Percentiles rank a stretch among this genome's conserved stretches.
Evolutionary conservation across 495 filamentous ascomycete species (phyloP).

Genomic region (Penicillium coffeae): DNA sequence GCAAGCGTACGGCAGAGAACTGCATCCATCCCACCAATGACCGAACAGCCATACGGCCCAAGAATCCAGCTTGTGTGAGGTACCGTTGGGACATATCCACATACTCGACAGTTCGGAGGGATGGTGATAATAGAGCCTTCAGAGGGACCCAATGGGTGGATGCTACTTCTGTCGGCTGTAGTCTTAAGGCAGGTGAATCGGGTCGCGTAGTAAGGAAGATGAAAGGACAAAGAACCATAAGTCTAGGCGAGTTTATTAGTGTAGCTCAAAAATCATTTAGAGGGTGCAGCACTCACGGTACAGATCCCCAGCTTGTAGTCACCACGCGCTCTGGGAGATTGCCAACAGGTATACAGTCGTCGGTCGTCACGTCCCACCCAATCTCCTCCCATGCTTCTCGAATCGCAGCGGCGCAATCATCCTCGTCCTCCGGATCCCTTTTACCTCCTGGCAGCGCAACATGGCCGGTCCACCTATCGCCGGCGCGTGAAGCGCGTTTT

Average conservation of each 20-base stretch:
- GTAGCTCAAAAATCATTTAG: neutral
- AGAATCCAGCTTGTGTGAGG: conserved; percentile 44
- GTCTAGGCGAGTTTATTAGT: conserved; percentile 30
- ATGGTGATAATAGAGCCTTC: conserved; percentile 58
- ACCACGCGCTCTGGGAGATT: conserved; percentile 71
- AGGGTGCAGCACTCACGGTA: conserved; percentile 49
- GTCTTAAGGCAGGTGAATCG: conserved; percentile 52
- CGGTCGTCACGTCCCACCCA: conserved; percentile 57
- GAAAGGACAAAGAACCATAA: conserved; percentile 78
- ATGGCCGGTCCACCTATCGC: conserved; percentile 75
- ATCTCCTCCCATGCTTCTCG: conserved; percentile 72
- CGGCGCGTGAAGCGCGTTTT: conserved; percentile 65
- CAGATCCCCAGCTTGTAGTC: conserved; percentile 67
- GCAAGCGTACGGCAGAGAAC: conserved; percentile 63
- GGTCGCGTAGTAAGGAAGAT: conserved; percentile 61
- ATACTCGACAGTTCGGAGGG: conserved; percentile 57
- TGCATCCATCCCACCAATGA: conserved; percentile 64
- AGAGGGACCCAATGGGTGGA: conserved; percentile 77
- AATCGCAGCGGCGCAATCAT: conserved; percentile 62
- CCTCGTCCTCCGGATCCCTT: conserved; percentile 62
- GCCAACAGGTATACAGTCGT: conserved; percentile 55
- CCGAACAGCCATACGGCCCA: conserved; percentile 49
- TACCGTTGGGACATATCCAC: conserved; percentile 66
- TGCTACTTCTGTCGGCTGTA: conserved; percentile 71
- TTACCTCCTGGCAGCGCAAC: conserved; percentile 73